Base-by-base conservation (phyloP, 2,329 filamentous ascomycete species). In the Fusarium virguliforme region DNA sequence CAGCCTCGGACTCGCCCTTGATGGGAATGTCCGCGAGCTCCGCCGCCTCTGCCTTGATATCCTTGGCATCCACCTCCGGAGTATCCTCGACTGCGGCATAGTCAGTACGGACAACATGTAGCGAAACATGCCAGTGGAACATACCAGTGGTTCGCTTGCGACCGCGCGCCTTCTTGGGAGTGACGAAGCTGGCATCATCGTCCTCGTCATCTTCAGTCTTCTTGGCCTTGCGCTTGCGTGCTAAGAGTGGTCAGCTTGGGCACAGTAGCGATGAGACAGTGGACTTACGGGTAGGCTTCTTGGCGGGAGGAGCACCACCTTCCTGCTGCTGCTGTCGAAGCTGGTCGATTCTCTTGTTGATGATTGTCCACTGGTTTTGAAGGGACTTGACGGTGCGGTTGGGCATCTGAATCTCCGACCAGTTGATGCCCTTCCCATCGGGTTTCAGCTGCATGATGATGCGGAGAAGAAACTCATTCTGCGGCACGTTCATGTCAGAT, bases 361-460 rank as follows among this genome's bases (percentile, higher is more conserved):
- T 76, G 10, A 74, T 77, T 1, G 77, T 78, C 82, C 81, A 84
- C 61, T 78, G 75, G 43, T 80, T 79, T 67, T 80, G 75, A 0
- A 84, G 67, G 3, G 80, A 80, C 65, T 83, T 84, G 24, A 72
- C 63, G 2, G 81, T 83, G 8, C 82, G 80, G 0, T 79, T 80
- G 0, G 79, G 78, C 75, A 84, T 81, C 26, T 73, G 70, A 28
- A 83, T 72, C 4, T 67, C 68, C 2, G 66, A 62, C 81, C 81
- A 83, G 50, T 81, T 79, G 67, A 83, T 80, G 6, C 71, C 18
- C 12, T 75, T 78, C 3, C 79, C 79, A 3, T 79, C 77, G 0
- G 77, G 73, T 46, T 77, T 79, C 26, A 80, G 57, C 53, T 80
- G 79, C 4, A 74, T 71, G 15, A 83, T 73, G 60, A 83, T 75